A percentile compares a stretch with the other conserved stretches of the same genome.
phyloP scores from a whole-genome alignment of 2,329 filamentous ascomycete genomes.

The Arthrinium puccinioides region DNA sequence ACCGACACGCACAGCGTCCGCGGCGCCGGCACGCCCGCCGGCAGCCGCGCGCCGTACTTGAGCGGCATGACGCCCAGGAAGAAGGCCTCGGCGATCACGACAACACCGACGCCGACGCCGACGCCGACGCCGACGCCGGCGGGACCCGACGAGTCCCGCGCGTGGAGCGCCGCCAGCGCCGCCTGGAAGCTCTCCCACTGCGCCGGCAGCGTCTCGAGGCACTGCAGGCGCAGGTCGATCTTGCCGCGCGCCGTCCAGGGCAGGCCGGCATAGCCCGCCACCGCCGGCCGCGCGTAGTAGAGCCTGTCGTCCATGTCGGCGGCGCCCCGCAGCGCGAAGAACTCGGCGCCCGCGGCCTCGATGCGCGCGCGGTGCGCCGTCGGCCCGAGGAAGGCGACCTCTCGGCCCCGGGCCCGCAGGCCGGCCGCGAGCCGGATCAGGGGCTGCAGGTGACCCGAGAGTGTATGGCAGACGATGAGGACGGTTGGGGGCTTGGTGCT shows the following conservation, averaged over 20 bases:
- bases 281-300: slow-evolving; percentile 20
- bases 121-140: no score
- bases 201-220: slow-evolving; percentile 22
- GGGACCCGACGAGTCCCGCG: slow-evolving; percentile 8
- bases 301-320: slow-evolving; percentile 26
- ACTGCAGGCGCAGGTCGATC: slow-evolving; percentile 23
- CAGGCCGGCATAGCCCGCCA: slow-evolving; percentile 14
- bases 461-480: slow-evolving; percentile 26
- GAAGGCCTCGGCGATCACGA: slow-evolving; percentile 25
- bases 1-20: slow-evolving; percentile 25
- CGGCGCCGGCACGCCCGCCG: slow-evolving; percentile 11
- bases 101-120: no score
- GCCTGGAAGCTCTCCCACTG: slow-evolving; percentile 24
- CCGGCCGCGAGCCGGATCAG: slow-evolving; percentile 24
- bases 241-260: slow-evolving; percentile 22
- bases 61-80: slow-evolving; percentile 28
- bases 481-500: slow-evolving; percentile 13
- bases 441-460: slow-evolving; percentile 30
- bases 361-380: slow-evolving; percentile 26
- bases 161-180: slow-evolving; percentile 16
- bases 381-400: slow-evolving; percentile 26
- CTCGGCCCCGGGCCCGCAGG: slow-evolving; percentile 22
- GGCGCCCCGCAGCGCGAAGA: slow-evolving; percentile 21
- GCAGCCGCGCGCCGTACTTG: slow-evolving; percentile 20
- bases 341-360: slow-evolving; percentile 21